A percentile compares a stretch with the other conserved stretches of the same genome.
Conservation (phyloP, 1,284 basidiomycete species). For the Apiotrichum domesticum region DNA sequence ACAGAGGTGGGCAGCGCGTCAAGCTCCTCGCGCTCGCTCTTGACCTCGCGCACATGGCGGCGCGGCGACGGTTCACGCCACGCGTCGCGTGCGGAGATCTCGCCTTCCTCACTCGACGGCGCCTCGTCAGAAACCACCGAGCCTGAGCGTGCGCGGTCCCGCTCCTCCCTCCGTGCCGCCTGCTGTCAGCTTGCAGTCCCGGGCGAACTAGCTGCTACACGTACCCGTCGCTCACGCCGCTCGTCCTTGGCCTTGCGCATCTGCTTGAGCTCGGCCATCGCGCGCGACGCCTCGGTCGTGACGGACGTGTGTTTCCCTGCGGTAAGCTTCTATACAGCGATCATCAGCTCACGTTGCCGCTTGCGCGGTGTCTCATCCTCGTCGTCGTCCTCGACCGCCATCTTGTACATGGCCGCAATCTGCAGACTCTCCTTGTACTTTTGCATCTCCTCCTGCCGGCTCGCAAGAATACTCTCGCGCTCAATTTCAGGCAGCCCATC, state of each 20-base stretch:
- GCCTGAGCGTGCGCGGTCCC: constrained; percentile 48
- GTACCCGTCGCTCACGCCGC: constrained; percentile 28
- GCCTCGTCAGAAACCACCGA: constrained; percentile 26
- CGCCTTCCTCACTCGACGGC: constrained; percentile 55
- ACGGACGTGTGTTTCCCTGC: constrained; percentile 69
- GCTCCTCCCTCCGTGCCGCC: constrained; percentile 50
- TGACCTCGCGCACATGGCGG: constrained; percentile 41
- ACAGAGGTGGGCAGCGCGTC: constrained; percentile 60
- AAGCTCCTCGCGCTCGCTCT: constrained; percentile 60
- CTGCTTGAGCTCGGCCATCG: constrained; percentile 75
- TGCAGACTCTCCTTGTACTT: constrained; percentile 65
- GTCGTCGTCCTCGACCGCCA: constrained; percentile 43
- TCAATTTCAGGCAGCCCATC: constrained; percentile 76
- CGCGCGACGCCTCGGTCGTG: constrained; percentile 72
- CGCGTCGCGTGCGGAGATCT: constrained; percentile 61
- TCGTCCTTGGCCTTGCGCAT: constrained; percentile 59
- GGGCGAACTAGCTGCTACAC: not conserved
- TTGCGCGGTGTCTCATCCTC: constrained; percentile 48
- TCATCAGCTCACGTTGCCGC: constrained; percentile 41
- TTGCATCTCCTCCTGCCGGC: constrained; percentile 73
- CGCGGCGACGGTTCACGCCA: constrained; percentile 44
- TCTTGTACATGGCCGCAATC: constrained; percentile 66
- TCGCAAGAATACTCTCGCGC: constrained; percentile 74
- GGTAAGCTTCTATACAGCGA: not conserved
- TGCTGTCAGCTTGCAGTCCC: not conserved